Percentiles rank a stretch among this genome's conserved stretches.
Conservation (phyloP, 805 yeast species). For the Vanderwaltozyma verrucispora region DNA sequence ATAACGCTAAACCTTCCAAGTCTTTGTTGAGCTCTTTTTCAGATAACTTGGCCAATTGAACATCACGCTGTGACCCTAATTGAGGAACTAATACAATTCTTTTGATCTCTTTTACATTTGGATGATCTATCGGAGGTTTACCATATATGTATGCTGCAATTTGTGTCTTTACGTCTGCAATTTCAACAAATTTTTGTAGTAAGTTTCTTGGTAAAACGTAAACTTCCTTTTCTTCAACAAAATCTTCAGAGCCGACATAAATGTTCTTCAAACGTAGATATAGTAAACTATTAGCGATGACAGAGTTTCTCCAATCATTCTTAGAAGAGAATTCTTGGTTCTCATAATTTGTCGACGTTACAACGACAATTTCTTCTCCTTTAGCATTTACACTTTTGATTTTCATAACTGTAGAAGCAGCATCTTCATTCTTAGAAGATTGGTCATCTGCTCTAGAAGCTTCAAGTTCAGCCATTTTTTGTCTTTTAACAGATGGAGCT, state of each 20-base stretch:
- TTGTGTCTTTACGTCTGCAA: slow-evolving; percentile 72
- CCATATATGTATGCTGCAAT: slow-evolving; percentile 80
- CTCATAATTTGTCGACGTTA: slow-evolving; percentile 83
- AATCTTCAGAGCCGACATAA: slow-evolving; percentile 60
- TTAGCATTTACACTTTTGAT: slow-evolving; percentile 82
- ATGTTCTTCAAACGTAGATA: slow-evolving; percentile 67
- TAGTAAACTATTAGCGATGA: slow-evolving; percentile 65
- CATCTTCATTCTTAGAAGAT: slow-evolving; percentile 31
- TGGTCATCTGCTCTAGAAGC: slow-evolving; percentile 34
- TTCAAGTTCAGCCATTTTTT: slow-evolving; percentile 70
- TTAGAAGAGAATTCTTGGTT: slow-evolving; percentile 73
- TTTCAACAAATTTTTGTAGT: slow-evolving; percentile 63
- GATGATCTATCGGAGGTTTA: slow-evolving; percentile 59
- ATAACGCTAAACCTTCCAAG: slow-evolving; percentile 53
- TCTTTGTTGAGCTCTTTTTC: slow-evolving; percentile 22
- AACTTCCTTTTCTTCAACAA: slow-evolving; percentile 47
- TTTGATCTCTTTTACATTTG: slow-evolving; percentile 64
- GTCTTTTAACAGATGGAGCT: slow-evolving; percentile 82
- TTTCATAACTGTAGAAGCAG: slow-evolving; percentile 64
- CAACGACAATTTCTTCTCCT: slow-evolving; percentile 93
- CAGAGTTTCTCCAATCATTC: slow-evolving; percentile 85
- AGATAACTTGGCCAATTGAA: slow-evolving; percentile 44
- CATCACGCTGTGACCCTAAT: slow-evolving; percentile 57
- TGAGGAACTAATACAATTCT: slow-evolving; percentile 81
- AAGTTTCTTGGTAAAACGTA: slow-evolving; percentile 78